These are phyloP conservation scores for Ceratocystis albifundus DNA, from an alignment of 2,329 filamentous ascomycete species.

Conservation along the genomic window DNA sequence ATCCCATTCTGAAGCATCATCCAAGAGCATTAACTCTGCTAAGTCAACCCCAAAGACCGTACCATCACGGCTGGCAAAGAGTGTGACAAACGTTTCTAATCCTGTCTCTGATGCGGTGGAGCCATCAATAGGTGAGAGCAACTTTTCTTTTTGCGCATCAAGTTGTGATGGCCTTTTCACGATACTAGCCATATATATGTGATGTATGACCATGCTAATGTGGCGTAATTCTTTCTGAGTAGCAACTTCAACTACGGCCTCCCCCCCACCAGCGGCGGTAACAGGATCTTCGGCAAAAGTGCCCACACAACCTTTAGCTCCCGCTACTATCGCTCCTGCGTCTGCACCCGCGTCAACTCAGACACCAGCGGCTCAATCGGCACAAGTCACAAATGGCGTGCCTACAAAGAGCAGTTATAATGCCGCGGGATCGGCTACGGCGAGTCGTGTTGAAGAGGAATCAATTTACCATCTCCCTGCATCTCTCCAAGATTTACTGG, in stretches of 20 bases:
- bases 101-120: constrained; percentile 35
- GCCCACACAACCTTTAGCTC: not conserved
- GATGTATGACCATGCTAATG: not conserved
- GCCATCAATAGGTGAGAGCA: constrained; percentile 35
- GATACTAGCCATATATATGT: constrained; percentile 17
- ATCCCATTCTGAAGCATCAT: constrained; percentile 31
- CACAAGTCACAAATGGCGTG: constrained; percentile 27
- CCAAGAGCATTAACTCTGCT: constrained; percentile 34
- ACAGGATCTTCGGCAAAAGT: not conserved
- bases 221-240: not conserved
- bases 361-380: not conserved
- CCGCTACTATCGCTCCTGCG: not conserved
- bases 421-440: constrained; percentile 27
- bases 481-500: constrained; percentile 76
- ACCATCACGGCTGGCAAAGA: constrained; percentile 19
- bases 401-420: constrained; percentile 40
- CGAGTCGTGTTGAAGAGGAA: constrained; percentile 45
- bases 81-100: constrained; percentile 34
- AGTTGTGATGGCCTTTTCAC: not conserved
- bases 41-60: constrained; percentile 27
- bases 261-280: constrained; percentile 7
- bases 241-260: constrained; percentile 48
- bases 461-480: constrained; percentile 88
- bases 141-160: constrained; percentile 18
- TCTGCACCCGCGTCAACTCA: constrained; percentile 1